These are phyloP conservation scores for Coemansia umbellata DNA, from an alignment of 192 early-diverging fungal genomes.

Conservation along the genomic window DNA sequence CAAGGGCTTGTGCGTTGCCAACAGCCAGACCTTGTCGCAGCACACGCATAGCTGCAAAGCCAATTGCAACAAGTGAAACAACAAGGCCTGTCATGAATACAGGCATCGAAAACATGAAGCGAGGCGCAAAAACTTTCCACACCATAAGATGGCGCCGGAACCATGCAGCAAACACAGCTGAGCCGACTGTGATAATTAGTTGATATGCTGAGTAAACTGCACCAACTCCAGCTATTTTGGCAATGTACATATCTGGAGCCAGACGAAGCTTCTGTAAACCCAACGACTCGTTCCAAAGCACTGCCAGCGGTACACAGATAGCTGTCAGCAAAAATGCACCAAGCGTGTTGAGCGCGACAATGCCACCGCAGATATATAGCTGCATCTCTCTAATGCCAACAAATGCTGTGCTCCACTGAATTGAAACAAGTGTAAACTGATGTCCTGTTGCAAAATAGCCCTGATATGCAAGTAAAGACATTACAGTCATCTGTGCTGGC, in stretches of 20 bases:
- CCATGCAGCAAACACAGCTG: slow-evolving; percentile 59
- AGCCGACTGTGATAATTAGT: slow-evolving; percentile 36
- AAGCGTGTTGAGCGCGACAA: slow-evolving; percentile 78
- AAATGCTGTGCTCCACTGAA: slow-evolving; percentile 89
- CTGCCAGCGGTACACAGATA: slow-evolving; percentile 55
- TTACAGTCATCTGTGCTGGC: slow-evolving; percentile 38
- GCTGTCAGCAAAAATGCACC: slow-evolving; percentile 56
- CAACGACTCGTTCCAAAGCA: slow-evolving; percentile 39
- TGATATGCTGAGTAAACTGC: slow-evolving; percentile 53
- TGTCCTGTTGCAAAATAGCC: slow-evolving; percentile 91
- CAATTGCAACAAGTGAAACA: slow-evolving; percentile 21
- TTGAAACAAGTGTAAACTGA: slow-evolving; percentile 82
- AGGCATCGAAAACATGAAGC: slow-evolving; percentile 64
- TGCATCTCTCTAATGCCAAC: slow-evolving; percentile 75
- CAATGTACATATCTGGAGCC: slow-evolving; percentile 18
- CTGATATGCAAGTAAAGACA: slow-evolving; percentile 55
- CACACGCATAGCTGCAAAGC: slow-evolving; percentile 21
- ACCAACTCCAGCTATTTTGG: slow-evolving; percentile 41
- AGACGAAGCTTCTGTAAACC: slow-evolving; percentile 23
- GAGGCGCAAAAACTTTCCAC: slow-evolving; percentile 95
- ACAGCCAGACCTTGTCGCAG: slow-evolving; percentile 22
- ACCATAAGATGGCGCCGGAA: slow-evolving; percentile 92
- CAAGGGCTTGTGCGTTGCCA: slow-evolving; percentile 8
- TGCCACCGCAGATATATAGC: slow-evolving; percentile 60
- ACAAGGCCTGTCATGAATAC: slow-evolving; percentile 10